These are phyloP conservation scores for Fusarium subtropicale DNA, from an alignment of 2,329 filamentous ascomycete genomes.

Conservation along the genomic window DNA sequence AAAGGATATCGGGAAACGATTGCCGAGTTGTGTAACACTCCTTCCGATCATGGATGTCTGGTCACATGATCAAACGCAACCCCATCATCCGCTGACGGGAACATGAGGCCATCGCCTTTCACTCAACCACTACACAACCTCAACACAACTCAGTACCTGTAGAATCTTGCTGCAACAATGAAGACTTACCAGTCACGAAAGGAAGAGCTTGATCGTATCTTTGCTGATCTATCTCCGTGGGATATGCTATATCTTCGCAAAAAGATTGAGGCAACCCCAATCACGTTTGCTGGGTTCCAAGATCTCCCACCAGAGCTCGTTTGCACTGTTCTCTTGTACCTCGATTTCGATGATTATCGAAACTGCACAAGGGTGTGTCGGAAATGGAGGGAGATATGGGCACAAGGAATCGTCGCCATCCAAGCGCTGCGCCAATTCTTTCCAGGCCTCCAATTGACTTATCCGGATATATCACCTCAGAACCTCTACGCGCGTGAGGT, in stretches of 20 bases:
- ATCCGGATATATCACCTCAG: constrained; percentile 2
- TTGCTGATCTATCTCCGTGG: constrained; percentile 44
- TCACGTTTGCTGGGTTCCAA: constrained; percentile 41
- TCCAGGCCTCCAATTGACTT: constrained; percentile 43
- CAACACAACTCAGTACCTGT: not conserved
- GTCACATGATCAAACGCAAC: not conserved
- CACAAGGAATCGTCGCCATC: constrained; percentile 34
- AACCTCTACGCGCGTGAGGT: constrained; percentile 31
- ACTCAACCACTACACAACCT: not conserved
- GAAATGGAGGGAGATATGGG: constrained; percentile 46
- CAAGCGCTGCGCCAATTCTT: constrained; percentile 45
- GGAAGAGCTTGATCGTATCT: constrained; percentile 41
- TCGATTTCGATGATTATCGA: constrained; percentile 45
- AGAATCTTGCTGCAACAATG: not conserved
- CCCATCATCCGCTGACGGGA: not conserved
- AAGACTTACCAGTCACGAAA: not conserved
- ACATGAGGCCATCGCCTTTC: not conserved
- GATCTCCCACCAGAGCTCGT: constrained; percentile 49
- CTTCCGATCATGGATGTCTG: not conserved
- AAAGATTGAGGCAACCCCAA: constrained; percentile 21
- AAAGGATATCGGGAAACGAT: not conserved
- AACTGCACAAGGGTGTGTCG: constrained; percentile 44
- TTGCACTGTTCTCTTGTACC: constrained; percentile 35
- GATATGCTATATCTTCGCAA: constrained; percentile 47
- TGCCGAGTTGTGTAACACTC: not conserved